Evolutionary conservation across 495 filamentous ascomycete species (phyloP).

Genomic region (Aspergillus biplanus): DNA sequence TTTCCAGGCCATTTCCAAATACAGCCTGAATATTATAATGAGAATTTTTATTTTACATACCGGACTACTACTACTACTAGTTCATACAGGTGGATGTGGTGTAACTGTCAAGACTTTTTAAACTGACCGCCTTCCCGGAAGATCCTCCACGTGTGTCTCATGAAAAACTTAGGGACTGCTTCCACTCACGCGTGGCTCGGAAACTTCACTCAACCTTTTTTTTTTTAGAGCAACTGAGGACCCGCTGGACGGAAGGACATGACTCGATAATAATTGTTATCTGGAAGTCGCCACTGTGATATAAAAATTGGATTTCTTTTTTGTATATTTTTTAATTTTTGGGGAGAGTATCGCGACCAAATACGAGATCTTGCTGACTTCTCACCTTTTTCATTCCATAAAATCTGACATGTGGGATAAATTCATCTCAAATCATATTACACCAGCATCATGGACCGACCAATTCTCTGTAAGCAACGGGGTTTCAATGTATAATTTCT

Average conservation of each 20-base stretch:
- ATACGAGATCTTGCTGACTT: neutral
- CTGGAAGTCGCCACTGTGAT: neutral
- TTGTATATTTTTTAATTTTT: too few relatives aligned
- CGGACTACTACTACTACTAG: neutral
- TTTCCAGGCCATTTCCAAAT: too few relatives aligned
- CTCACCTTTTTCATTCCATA: neutral
- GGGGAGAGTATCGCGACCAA: too few relatives aligned
- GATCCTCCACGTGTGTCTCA: slow-evolving; percentile 28
- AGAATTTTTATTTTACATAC: too few relatives aligned
- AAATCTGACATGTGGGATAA: neutral
- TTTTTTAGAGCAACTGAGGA: neutral
- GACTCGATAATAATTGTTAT: neutral
- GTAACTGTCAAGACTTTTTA: slow-evolving; percentile 19
- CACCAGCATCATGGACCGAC: neutral
- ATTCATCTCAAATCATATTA: neutral
- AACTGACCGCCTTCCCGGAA: slow-evolving; percentile 25
- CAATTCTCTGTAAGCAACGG: neutral
- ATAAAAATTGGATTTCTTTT: too few relatives aligned
- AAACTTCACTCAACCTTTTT: slow-evolving; percentile 3
- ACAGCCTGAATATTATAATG: too few relatives aligned
- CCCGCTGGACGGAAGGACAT: neutral
- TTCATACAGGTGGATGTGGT: neutral
- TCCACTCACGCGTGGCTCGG: neutral
- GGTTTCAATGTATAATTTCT: neutral
- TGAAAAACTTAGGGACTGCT: neutral